Conservation (phyloP, 2,329 filamentous ascomycete species). For the Colletotrichum sp. region DNA sequence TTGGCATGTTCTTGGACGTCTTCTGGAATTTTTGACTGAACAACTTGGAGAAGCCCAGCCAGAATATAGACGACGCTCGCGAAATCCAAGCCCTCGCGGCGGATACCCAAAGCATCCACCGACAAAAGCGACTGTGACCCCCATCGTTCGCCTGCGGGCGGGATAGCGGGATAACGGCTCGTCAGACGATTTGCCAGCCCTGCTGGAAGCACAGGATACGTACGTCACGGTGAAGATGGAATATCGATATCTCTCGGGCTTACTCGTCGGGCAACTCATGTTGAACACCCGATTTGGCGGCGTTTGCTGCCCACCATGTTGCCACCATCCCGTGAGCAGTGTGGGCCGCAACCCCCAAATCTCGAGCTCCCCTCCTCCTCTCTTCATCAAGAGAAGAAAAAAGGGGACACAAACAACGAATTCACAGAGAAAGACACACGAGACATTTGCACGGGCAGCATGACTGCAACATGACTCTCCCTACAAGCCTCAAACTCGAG, state of each 20-base stretch:
- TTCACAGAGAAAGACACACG: not conserved
- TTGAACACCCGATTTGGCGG: constrained; percentile 8
- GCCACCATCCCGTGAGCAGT: not conserved
- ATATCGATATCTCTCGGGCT: not conserved
- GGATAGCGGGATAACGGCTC: not conserved
- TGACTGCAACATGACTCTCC: constrained; percentile 19
- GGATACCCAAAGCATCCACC: not conserved
- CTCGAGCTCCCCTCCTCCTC: not conserved
- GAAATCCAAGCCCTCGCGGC: not conserved
- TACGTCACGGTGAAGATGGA: not conserved
- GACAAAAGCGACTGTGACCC: not conserved
- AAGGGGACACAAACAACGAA: not conserved
- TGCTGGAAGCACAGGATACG: not conserved
- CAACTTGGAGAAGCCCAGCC: constrained; percentile 1
- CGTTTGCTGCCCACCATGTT: constrained; percentile 7
- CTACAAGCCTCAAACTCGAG: constrained; percentile 9
- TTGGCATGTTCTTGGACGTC: constrained; percentile 9
- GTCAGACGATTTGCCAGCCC: not conserved
- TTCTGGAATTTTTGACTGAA: constrained; percentile 8
- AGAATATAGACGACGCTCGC: constrained; percentile 12
- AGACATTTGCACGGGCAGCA: constrained; percentile 10
- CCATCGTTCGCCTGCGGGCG: not conserved
- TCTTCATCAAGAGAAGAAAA: not conserved
- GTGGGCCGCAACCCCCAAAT: constrained; percentile 10
- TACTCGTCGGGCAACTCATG: not conserved